Evolutionary conservation across 805 yeast genomes (phyloP).

Genomic region (Saccharomycopsis schoenii): DNA sequence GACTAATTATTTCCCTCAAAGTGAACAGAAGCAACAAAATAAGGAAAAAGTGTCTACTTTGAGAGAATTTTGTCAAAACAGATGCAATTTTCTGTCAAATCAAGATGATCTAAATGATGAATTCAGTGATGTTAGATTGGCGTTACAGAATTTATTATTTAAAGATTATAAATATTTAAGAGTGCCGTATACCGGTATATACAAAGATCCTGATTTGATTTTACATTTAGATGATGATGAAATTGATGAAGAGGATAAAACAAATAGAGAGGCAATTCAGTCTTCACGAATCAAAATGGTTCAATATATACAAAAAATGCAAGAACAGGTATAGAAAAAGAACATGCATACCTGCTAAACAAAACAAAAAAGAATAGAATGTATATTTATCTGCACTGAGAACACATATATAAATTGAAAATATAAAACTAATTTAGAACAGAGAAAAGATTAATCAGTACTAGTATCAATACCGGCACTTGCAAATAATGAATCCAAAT

Average conservation of each 20-base stretch:
- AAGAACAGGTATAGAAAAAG: background rate
- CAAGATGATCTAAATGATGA: background rate
- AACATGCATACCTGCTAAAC: background rate
- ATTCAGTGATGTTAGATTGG: background rate
- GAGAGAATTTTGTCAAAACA: background rate
- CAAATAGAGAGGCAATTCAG: background rate
- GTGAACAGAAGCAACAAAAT: background rate
- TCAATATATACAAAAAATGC: background rate
- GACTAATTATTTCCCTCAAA: background rate
- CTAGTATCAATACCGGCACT: conserved; percentile 24
- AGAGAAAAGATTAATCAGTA: background rate
- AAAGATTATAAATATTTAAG: conserved; percentile 5
- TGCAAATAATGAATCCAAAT: conserved; percentile 69
- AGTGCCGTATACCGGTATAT: conserved; percentile 12
- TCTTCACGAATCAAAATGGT: background rate
- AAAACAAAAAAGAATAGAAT: too few species aligned
- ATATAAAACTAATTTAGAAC: background rate
- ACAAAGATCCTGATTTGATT: conserved; percentile 14
- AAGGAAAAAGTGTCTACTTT: background rate
- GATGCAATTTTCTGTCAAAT: background rate
- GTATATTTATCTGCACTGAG: background rate
- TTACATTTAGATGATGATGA: background rate
- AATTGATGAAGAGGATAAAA: background rate
- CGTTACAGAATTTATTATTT: background rate
- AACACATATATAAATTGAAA: background rate